A percentile compares a stretch with the other conserved stretches of the same genome.
These are phyloP conservation scores for Isabelozyma heimii DNA, from an alignment of 805 yeast species.

Conservation along the genomic window DNA sequence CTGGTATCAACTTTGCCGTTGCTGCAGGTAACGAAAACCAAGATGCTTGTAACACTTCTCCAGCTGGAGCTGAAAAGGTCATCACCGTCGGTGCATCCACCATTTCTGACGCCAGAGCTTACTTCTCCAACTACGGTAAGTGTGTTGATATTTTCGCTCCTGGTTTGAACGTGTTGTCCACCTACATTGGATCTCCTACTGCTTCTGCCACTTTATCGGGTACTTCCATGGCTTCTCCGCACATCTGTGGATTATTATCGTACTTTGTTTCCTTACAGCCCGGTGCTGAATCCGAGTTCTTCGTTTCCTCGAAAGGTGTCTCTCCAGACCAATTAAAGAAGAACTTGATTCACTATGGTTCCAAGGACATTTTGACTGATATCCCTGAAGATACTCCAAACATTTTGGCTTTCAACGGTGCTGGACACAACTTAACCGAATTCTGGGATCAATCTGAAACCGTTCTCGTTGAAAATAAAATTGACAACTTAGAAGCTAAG, in stretches of 20 bases:
- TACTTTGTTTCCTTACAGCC: conserved; percentile 89
- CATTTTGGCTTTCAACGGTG: conserved; percentile 62
- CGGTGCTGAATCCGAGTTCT: conserved; percentile 61
- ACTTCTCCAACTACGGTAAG: conserved; percentile 91
- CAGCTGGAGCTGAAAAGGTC: conserved; percentile 82
- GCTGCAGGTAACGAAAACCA: conserved; percentile 64
- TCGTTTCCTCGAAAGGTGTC: conserved; percentile 50
- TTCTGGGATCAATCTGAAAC: conserved; percentile 49
- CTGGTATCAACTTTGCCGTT: conserved; percentile 58
- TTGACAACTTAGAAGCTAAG: conserved; percentile 9
- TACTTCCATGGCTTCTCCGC: conserved; percentile 98
- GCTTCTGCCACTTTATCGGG: conserved; percentile 88
- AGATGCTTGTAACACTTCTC: conserved; percentile 86
- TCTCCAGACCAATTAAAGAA: conserved; percentile 76
- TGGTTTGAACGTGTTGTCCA: conserved; percentile 83
- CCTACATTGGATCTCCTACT: conserved; percentile 72
- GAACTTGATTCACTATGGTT: conserved; percentile 67
- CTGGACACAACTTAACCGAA: conserved; percentile 51
- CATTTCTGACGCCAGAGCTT: conserved; percentile 84
- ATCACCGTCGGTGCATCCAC: conserved; percentile 96
- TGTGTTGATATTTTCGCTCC: conserved; percentile 98
- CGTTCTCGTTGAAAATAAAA: neutral
- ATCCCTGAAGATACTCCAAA: conserved; percentile 76
- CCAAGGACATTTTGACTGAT: conserved; percentile 56
- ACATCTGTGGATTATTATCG: conserved; percentile 86